These are phyloP conservation scores for Dalbergia cultrata DNA, from an alignment of 306 rosid species.

Conservation along the genomic window DNA sequence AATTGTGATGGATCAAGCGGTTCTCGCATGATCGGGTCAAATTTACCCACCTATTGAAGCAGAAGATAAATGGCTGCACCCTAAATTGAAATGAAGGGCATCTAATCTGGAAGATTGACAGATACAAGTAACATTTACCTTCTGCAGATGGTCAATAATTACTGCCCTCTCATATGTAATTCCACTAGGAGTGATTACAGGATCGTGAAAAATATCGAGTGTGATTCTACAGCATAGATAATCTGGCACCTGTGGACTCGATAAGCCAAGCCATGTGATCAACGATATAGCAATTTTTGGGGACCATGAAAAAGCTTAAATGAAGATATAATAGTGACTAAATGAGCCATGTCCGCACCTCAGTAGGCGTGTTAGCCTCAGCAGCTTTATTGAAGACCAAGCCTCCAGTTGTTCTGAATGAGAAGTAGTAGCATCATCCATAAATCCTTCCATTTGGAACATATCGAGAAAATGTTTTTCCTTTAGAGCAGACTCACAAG, in stretches of 20 bases:
- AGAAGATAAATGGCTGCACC: constrained; percentile 23
- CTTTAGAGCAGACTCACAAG: constrained; percentile 57
- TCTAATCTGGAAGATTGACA: constrained; percentile 8
- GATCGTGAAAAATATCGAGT: constrained; percentile 90
- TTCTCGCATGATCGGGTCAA: constrained; percentile 88
- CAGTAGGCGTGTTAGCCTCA: constrained; percentile 70
- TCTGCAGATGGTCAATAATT: constrained; percentile 83
- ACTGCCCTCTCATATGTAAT: constrained; percentile 88
- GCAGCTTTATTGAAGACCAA: constrained; percentile 67
- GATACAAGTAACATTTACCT: constrained; percentile 61
- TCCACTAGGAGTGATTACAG: constrained; percentile 95
- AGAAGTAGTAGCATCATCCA: constrained; percentile 60
- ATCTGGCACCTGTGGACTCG: constrained; percentile 80
- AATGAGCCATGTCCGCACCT: constrained; percentile 53
- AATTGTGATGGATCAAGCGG: constrained; percentile 66
- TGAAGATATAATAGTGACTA: not conserved
- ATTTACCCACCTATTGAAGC: constrained; percentile 73
- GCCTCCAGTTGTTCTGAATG: constrained; percentile 61
- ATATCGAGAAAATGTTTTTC: constrained; percentile 45
- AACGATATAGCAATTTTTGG: constrained; percentile 2
- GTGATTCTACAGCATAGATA: constrained; percentile 88
- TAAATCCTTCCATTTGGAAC: constrained; percentile 65
- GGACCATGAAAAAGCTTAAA: not conserved
- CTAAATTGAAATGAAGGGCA: not conserved
- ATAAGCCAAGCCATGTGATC: constrained; percentile 24